A percentile compares a stretch with the other conserved stretches of the same genome.
Evolutionary conservation across 1,284 basidiomycete species (phyloP).

Genomic region (Moniliella sp.): DNA sequence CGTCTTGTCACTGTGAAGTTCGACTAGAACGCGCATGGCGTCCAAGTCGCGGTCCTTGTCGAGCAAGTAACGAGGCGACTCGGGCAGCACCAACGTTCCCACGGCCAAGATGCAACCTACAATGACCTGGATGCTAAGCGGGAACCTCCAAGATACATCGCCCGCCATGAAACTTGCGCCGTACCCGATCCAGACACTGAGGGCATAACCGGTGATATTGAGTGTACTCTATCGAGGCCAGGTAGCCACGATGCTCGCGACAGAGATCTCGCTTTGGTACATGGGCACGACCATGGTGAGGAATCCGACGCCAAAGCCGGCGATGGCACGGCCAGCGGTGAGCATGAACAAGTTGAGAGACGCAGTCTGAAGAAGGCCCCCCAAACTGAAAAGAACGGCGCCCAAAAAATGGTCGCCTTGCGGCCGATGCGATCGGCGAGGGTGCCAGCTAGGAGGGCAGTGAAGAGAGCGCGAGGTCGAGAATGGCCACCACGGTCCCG

Average conservation of each 20-base stretch:
- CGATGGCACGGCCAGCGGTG: slow-evolving; percentile 66
- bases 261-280: slow-evolving; percentile 88
- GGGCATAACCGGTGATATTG: slow-evolving; percentile 70
- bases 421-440: slow-evolving; percentile 71
- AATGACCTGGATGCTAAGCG: slow-evolving; percentile 38
- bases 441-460: slow-evolving; percentile 66
- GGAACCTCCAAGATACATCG: slow-evolving; percentile 36
- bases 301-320: slow-evolving; percentile 48
- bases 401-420: slow-evolving; percentile 62
- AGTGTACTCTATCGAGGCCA: slow-evolving; percentile 87
- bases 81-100: slow-evolving; percentile 69
- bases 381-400: slow-evolving; percentile 64
- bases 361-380: slow-evolving; percentile 72
- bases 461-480: slow-evolving; percentile 54
- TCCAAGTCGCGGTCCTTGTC: slow-evolving; percentile 66
- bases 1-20: slow-evolving; percentile 66
- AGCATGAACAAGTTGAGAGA: slow-evolving; percentile 62
- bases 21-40: slow-evolving; percentile 68
- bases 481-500: slow-evolving; percentile 58
- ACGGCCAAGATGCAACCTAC: slow-evolving; percentile 62
- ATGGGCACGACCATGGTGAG: slow-evolving; percentile 66
- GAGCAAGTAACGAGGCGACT: slow-evolving; percentile 83
- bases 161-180: slow-evolving; percentile 53
- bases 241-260: slow-evolving; percentile 48
- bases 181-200: slow-evolving; percentile 88